Percentiles rank a stretch among this genome's conserved stretches.
phyloP scores from a whole-genome alignment of 163 green algal species.

The Coccomyxa subellipsoidea region DNA sequence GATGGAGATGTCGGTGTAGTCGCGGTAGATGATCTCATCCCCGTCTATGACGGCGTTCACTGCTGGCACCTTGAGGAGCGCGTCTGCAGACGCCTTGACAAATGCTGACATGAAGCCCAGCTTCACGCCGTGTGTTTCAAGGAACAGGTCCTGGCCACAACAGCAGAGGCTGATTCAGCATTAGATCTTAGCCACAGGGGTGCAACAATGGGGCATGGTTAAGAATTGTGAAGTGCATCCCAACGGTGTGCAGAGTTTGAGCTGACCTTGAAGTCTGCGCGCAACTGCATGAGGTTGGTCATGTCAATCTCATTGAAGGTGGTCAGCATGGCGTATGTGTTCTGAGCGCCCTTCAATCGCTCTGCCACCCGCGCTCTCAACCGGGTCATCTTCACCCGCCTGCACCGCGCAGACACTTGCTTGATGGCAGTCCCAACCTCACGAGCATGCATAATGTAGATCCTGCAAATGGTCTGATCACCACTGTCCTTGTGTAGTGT shows the following conservation, averaged over 20 bases:
- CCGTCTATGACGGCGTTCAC: constrained; percentile 98
- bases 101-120: constrained; percentile 99
- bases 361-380: constrained; percentile 89
- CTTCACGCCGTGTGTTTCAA: constrained; percentile 97
- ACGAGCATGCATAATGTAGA: too few relatives aligned
- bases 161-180: background rate
- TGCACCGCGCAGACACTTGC: constrained; percentile 20
- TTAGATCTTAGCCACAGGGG: too few relatives aligned
- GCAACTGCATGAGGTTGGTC: constrained; percentile 89
- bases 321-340: constrained; percentile 90
- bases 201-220: background rate
- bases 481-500: too few relatives aligned
- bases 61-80: constrained; percentile 79
- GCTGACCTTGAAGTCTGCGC: constrained; percentile 86
- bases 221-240: too few relatives aligned
- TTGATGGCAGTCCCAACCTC: too few relatives aligned
- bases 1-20: constrained; percentile 97
- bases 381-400: constrained; percentile 92
- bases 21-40: constrained; percentile 95
- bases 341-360: constrained; percentile 96
- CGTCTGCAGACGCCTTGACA: constrained; percentile 87
- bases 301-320: constrained; percentile 98
- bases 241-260: background rate
- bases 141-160: constrained; percentile 79
- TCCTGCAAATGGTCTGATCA: too few relatives aligned